Evolutionary conservation across 1,139 yeast genomes (phyloP).

Genomic region (Scheffersomyces parashehatae): DNA sequence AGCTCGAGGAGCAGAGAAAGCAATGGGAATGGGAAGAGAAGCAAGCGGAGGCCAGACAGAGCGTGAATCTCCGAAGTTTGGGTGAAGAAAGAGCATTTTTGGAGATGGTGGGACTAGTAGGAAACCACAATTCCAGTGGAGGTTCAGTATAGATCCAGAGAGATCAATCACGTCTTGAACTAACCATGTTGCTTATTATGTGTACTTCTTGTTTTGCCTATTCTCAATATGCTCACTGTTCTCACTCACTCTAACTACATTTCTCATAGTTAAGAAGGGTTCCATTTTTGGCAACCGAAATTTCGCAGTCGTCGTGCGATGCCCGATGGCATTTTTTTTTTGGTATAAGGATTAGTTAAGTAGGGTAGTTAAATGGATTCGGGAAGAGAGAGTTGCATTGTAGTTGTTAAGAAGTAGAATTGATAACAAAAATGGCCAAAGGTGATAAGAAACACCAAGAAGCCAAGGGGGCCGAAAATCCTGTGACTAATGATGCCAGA

Average conservation of each 20-base stretch:
- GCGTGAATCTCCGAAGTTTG: slow-evolving; percentile 61
- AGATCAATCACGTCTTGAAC: too few relatives aligned
- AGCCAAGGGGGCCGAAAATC: slow-evolving; percentile 13
- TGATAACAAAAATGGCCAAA: slow-evolving; percentile 21
- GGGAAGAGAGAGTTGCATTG: neutral
- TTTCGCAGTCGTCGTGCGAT: slow-evolving; percentile 4
- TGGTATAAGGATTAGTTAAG: neutral
- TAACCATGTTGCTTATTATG: too few relatives aligned
- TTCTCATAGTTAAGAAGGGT: neutral
- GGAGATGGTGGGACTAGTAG: slow-evolving; percentile 90
- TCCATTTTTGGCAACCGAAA: neutral
- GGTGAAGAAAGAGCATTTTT: slow-evolving; percentile 84
- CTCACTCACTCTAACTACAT: too few relatives aligned
- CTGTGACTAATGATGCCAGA: slow-evolving; percentile 66
- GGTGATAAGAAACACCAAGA: slow-evolving; percentile 14
- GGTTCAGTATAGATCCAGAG: slow-evolving; percentile 45
- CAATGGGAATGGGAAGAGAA: slow-evolving; percentile 92
- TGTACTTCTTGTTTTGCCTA: too few relatives aligned
- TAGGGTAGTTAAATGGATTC: slow-evolving; percentile 1
- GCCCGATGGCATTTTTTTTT: slow-evolving; percentile 8
- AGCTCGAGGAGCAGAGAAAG: slow-evolving; percentile 70
- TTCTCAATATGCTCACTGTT: too few relatives aligned
- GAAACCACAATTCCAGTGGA: slow-evolving; percentile 64
- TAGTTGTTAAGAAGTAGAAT: too few relatives aligned
- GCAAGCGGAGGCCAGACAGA: slow-evolving; percentile 77